Percentiles rank a stretch among this genome's conserved stretches.
These are phyloP conservation scores for Cladophialophora bantiana DNA, from an alignment of 2,329 filamentous ascomycete species.

Conservation along the genomic window DNA sequence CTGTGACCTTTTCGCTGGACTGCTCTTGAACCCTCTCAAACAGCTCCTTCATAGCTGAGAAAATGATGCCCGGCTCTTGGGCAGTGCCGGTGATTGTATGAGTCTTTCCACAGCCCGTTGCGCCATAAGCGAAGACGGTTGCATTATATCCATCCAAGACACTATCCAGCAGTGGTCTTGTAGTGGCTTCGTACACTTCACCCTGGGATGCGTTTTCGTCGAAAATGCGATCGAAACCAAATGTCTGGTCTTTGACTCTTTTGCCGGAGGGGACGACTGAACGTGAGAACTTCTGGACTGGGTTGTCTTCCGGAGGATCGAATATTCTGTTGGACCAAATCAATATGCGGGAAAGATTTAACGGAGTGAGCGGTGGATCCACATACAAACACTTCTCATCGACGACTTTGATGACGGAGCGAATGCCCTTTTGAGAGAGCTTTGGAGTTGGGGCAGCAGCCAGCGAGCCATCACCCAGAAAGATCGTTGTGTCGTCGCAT, in stretches of 20 bases:
- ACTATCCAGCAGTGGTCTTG: constrained; percentile 86
- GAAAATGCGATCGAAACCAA: constrained; percentile 95
- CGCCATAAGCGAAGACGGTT: constrained; percentile 97
- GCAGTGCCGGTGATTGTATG: constrained; percentile 95
- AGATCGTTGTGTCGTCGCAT: constrained; percentile 83
- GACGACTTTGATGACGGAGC: constrained; percentile 92
- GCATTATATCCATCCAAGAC: constrained; percentile 98
- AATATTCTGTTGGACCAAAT: constrained; percentile 74
- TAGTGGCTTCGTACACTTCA: constrained; percentile 95
- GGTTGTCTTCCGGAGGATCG: constrained; percentile 93
- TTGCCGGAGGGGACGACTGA: constrained; percentile 84
- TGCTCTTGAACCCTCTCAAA: constrained; percentile 95
- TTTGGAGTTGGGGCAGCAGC: constrained; percentile 86
- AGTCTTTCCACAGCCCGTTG: constrained; percentile 97
- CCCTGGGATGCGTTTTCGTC: constrained; percentile 92
- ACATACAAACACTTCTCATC: constrained; percentile 94
- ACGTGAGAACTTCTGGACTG: constrained; percentile 84
- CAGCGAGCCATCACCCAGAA: constrained; percentile 95
- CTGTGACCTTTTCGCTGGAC: constrained; percentile 83
- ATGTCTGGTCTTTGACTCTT: constrained; percentile 95
- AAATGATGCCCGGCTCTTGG: constrained; percentile 95
- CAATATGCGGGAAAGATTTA: not conserved
- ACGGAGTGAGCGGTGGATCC: not conserved
- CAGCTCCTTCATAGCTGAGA: constrained; percentile 97
- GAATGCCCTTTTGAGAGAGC: constrained; percentile 82